phyloP scores from a whole-genome alignment of 106 monocot genomes.

The Allium cepa region DNA sequence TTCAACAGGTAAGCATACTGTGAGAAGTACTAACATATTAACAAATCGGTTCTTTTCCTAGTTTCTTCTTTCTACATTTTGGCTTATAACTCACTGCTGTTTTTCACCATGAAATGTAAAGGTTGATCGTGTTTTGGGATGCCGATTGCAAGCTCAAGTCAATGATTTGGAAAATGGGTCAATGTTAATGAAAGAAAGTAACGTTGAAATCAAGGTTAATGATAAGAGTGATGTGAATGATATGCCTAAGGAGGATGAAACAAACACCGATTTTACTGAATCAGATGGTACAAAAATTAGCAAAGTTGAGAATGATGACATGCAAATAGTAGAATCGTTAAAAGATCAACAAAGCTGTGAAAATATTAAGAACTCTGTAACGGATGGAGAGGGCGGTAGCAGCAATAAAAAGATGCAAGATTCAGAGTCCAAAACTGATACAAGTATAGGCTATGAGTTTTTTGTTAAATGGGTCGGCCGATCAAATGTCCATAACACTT shows the following conservation, averaged over 20 bases:
- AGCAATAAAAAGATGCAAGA: conserved; percentile 19
- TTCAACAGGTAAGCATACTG: conserved; percentile 40
- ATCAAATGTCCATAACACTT: conserved; percentile 89
- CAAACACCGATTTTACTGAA: not conserved
- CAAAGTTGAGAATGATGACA: conserved; percentile 4
- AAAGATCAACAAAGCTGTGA: conserved; percentile 1
- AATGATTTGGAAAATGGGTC: conserved; percentile 8
- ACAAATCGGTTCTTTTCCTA: too few species aligned
- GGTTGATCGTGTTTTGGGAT: conserved; percentile 94
- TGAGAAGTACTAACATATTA: too few species aligned
- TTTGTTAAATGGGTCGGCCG: conserved; percentile 90
- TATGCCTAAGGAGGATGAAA: not conserved
- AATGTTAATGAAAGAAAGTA: conserved; percentile 11
- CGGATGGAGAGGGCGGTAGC: conserved; percentile 4
- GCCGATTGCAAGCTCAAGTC: conserved; percentile 39
- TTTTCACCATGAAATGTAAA: conserved; percentile 9
- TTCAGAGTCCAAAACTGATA: conserved; percentile 7
- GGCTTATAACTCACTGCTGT: too few species aligned
- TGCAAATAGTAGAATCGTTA: conserved; percentile 1
- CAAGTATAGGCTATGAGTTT: conserved; percentile 53
- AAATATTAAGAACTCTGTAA: not conserved
- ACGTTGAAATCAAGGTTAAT: not conserved
- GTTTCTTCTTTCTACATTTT: too few species aligned
- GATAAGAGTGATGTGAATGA: conserved; percentile 7
- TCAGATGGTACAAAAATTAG: conserved; percentile 1